These are phyloP conservation scores for Macadamia integrifolia DNA, from an alignment of 164 flowering plant species.

Conservation along the genomic window DNA sequence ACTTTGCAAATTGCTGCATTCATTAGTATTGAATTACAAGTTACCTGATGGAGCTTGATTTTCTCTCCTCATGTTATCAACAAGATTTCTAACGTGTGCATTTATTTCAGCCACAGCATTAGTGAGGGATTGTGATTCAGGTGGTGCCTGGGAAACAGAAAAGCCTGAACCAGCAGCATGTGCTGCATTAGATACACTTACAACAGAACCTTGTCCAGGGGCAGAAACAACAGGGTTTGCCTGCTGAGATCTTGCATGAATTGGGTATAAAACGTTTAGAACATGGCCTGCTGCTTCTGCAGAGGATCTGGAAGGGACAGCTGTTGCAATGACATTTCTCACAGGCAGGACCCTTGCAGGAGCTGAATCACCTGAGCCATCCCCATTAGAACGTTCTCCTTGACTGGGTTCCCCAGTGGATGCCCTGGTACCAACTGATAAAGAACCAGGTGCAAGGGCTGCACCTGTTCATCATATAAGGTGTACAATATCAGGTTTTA, in stretches of 20 bases:
- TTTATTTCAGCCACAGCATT: slow-evolving; percentile 34
- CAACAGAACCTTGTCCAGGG: slow-evolving; percentile 20
- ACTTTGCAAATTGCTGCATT: neutral
- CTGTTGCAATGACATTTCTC: slow-evolving; percentile 30
- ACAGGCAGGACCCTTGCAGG: slow-evolving; percentile 23
- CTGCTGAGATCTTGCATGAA: slow-evolving; percentile 20
- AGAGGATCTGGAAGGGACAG: slow-evolving; percentile 22
- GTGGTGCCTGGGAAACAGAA: slow-evolving; percentile 30
- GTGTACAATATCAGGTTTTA: neutral
- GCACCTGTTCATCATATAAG: slow-evolving; percentile 28
- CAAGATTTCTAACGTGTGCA: slow-evolving; percentile 37
- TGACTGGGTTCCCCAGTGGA: slow-evolving; percentile 33
- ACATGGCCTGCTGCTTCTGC: slow-evolving; percentile 18
- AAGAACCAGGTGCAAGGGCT: slow-evolving; percentile 37
- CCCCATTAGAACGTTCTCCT: slow-evolving; percentile 8
- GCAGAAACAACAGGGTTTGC: slow-evolving; percentile 8
- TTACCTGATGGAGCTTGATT: slow-evolving; percentile 42
- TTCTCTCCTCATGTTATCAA: slow-evolving; percentile 29
- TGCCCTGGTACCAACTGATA: slow-evolving; percentile 53
- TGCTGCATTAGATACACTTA: slow-evolving; percentile 20
- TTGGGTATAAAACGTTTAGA: slow-evolving; percentile 16
- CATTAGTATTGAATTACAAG: neutral
- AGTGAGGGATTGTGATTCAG: slow-evolving; percentile 27
- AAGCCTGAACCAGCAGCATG: slow-evolving; percentile 29
- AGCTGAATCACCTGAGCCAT: slow-evolving; percentile 30